phyloP scores from a whole-genome alignment of 345 rosid genomes.

The Microcos paniculata region DNA sequence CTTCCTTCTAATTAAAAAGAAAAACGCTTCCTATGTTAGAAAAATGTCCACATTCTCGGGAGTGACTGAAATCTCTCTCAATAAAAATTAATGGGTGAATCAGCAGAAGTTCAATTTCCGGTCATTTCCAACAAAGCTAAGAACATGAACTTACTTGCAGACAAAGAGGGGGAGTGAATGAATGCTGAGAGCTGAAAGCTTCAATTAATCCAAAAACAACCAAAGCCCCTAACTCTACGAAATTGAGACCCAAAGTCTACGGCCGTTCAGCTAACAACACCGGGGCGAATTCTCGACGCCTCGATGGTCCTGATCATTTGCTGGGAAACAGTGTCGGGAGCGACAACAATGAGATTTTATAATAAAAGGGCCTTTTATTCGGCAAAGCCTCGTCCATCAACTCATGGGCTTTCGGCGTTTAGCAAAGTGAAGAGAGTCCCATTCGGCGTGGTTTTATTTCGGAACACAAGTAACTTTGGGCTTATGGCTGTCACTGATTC shows the following conservation, averaged over 20 bases:
- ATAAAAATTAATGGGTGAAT: not conserved
- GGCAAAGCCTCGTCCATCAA: not conserved
- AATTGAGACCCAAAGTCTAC: not conserved
- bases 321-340: not conserved
- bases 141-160: not conserved
- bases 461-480: too few relatives aligned
- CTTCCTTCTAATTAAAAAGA: not conserved
- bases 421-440: not conserved
- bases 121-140: not conserved
- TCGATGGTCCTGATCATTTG: not conserved
- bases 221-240: not conserved
- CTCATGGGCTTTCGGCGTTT: not conserved
- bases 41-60: not conserved
- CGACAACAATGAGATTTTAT: not conserved
- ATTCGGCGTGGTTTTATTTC: too few relatives aligned
- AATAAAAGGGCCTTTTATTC: not conserved
- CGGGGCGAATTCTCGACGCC: not conserved
- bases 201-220: not conserved
- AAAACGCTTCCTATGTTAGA: too few relatives aligned
- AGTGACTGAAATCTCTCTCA: not conserved
- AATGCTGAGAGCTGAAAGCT: not conserved
- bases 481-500: too few relatives aligned
- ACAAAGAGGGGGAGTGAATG: not conserved
- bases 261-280: not conserved
- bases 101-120: not conserved